Base-by-base conservation (phyloP, 2,329 filamentous ascomycete genomes). In the Stagonosporopsis vannaccii region DNA sequence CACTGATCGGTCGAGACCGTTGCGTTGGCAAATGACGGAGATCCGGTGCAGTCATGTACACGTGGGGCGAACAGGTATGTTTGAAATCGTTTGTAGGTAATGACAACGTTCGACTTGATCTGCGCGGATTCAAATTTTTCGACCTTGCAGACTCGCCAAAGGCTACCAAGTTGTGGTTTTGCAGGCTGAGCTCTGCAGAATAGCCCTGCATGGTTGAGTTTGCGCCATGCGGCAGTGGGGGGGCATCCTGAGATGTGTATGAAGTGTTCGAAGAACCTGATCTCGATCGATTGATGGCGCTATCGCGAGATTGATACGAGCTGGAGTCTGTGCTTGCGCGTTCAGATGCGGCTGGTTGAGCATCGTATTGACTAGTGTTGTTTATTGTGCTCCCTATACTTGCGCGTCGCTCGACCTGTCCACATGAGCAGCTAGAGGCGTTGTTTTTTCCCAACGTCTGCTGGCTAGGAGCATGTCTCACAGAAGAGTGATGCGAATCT, bases 361-460 rank as follows among this genome's bases (percentile, higher is more conserved):
- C n/a, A 20, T 51, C 47, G 32, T 48, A 51, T 39, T 35, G 37
- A 20, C 19, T 51, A 22, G 39, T 32, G n/a, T 51, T 39, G 7
- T 37, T 30, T 7, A 17, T 37, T 15, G 48, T 56, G 6, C 42
- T 45, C 4, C 43, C 50, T 12, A 58, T 3, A 41, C 57, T 66
- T 30, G 57, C 25, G 39, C 46, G 51, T 8, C 46, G 50, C 26
- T 60, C 58, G 22, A 51, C n/a, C 1, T 39, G 43, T 22, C 35
- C 30, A 9, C 47, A 51, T 19, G 52, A 39, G 8, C 19, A 55
- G 35, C 45, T 59, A 19, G 58, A 51, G 5, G 61, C 56, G 4
- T 48, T 51, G 48, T 47, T 64, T 35, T 67, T 60, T 19, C 57
- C 51, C 2, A 65, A 12, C 8, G 63, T 58, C 6, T 69, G 64